phyloP scores from a whole-genome alignment of 257 asterid species.

The Nicotiana tabacum region DNA sequence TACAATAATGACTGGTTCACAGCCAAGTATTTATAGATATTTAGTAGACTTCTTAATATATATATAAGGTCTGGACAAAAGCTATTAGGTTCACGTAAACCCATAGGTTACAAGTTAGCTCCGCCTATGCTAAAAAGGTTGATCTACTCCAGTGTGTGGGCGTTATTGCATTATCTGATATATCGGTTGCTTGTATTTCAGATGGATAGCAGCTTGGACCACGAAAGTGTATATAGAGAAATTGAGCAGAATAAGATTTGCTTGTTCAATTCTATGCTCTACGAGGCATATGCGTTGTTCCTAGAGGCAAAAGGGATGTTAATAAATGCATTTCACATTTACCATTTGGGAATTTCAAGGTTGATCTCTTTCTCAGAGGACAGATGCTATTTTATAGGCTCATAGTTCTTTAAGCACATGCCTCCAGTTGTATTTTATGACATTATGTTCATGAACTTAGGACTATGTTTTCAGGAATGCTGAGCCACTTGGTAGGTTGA shows the following conservation, averaged over 20 bases:
- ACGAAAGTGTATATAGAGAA: slow-evolving; percentile 59
- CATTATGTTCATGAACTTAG: slow-evolving; percentile 1
- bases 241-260: slow-evolving; percentile 65
- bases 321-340: slow-evolving; percentile 63
- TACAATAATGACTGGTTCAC: too few species aligned
- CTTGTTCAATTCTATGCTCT: slow-evolving; percentile 48
- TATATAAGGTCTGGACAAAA: too few species aligned
- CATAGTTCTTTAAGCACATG: not conserved
- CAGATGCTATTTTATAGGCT: not conserved
- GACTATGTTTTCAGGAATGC: slow-evolving; percentile 49
- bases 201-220: slow-evolving; percentile 78
- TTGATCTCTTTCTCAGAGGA: slow-evolving; percentile 10
- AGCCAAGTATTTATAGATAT: too few species aligned
- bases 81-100: too few species aligned
- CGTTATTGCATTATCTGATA: slow-evolving; percentile 6
- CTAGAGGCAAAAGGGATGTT: slow-evolving; percentile 77
- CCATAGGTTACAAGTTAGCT: too few species aligned
- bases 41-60: too few species aligned
- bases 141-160: not conserved
- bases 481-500: slow-evolving; percentile 79
- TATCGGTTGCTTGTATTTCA: slow-evolving; percentile 17
- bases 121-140: not conserved
- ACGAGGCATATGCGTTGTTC: slow-evolving; percentile 67
- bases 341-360: slow-evolving; percentile 92
- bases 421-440: not conserved